These are phyloP conservation scores for Epicoccum nigrum DNA, from an alignment of 2,329 filamentous ascomycete genomes.

Conservation along the genomic window DNA sequence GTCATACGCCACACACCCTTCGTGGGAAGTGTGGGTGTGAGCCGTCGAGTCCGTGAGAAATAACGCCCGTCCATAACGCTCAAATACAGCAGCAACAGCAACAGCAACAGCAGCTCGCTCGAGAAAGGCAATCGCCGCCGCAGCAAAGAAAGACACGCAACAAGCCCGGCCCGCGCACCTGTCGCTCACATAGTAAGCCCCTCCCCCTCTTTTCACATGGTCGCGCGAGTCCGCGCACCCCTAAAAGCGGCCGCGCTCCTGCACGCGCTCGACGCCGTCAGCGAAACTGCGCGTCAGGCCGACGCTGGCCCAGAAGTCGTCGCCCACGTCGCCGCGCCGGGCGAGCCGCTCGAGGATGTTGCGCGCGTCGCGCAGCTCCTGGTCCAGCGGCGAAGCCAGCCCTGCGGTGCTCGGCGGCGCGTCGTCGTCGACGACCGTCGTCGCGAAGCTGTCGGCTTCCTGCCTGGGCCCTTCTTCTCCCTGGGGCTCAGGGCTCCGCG, in stretches of 20 bases:
- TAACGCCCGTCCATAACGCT: slow-evolving; percentile 7
- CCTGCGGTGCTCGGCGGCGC: slow-evolving; percentile 13
- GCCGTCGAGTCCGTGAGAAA: neutral
- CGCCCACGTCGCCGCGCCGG: slow-evolving; percentile 75
- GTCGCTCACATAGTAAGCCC: too few species aligned
- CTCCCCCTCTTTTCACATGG: too few species aligned
- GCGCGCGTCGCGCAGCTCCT: slow-evolving; percentile 69
- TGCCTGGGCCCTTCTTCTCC: neutral
- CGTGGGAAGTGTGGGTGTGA: too few species aligned
- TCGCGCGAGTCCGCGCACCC: slow-evolving; percentile 6
- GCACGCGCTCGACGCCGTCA: slow-evolving; percentile 43
- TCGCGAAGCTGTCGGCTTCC: slow-evolving; percentile 10
- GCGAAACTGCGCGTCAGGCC: slow-evolving; percentile 47
- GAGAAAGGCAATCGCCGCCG: too few species aligned
- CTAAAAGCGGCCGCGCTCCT: slow-evolving; percentile 40
- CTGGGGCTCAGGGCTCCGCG: slow-evolving; percentile 13
- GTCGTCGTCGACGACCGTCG: slow-evolving; percentile 29
- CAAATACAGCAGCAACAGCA: neutral
- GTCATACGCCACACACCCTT: too few species aligned
- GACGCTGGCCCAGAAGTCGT: slow-evolving; percentile 74
- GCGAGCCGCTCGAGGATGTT: slow-evolving; percentile 73
- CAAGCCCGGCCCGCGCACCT: slow-evolving; percentile 10
- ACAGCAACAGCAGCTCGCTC: neutral
- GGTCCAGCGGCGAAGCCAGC: slow-evolving; percentile 31
- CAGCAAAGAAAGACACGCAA: neutral